These are phyloP conservation scores for Cyclotella choctawhatcheeana DNA, from an alignment of 108 stramenopile species.

Conservation along the genomic window DNA sequence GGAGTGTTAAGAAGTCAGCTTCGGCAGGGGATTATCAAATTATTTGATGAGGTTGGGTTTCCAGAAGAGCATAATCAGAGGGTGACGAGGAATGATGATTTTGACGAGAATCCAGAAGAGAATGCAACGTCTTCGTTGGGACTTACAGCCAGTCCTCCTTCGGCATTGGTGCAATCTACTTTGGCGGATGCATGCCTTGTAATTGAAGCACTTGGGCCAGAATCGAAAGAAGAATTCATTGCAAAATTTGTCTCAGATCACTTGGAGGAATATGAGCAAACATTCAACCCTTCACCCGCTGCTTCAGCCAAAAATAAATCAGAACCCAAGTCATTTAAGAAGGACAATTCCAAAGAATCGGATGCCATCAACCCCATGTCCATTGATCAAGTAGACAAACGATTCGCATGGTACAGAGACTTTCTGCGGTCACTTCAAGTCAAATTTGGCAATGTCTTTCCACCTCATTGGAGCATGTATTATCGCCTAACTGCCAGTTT, in stretches of 20 bases:
- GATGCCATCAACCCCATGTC: slow-evolving; percentile 27
- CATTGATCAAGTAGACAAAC: slow-evolving; percentile 89
- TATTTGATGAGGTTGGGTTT: slow-evolving; percentile 71
- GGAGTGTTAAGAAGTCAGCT: slow-evolving; percentile 62
- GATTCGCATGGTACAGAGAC: slow-evolving; percentile 95
- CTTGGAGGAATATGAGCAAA: slow-evolving; percentile 76
- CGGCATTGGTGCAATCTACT: slow-evolving; percentile 56
- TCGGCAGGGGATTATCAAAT: slow-evolving; percentile 61
- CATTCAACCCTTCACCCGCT: slow-evolving; percentile 65
- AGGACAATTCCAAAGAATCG: slow-evolving; percentile 19
- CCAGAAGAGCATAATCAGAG: slow-evolving; percentile 42
- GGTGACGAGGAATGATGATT: slow-evolving; percentile 15
- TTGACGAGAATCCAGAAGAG: slow-evolving; percentile 39
- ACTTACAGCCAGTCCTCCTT: slow-evolving; percentile 20
- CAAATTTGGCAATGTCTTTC: slow-evolving; percentile 90
- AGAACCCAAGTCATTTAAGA: slow-evolving; percentile 66
- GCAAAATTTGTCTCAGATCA: slow-evolving; percentile 83
- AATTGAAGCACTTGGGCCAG: slow-evolving; percentile 93
- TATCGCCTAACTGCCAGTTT: slow-evolving; percentile 82
- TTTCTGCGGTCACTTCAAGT: slow-evolving; percentile 58
- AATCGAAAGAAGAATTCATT: slow-evolving; percentile 77
- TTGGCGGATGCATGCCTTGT: slow-evolving; percentile 91
- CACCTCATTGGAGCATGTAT: slow-evolving; percentile 90
- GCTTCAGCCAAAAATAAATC: slow-evolving; percentile 10
- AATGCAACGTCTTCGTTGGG: slow-evolving; percentile 14